These are phyloP conservation scores for Pseudogymnoascus sp. DNA, from an alignment of 2,329 filamentous ascomycete species.

Conservation along the genomic window DNA sequence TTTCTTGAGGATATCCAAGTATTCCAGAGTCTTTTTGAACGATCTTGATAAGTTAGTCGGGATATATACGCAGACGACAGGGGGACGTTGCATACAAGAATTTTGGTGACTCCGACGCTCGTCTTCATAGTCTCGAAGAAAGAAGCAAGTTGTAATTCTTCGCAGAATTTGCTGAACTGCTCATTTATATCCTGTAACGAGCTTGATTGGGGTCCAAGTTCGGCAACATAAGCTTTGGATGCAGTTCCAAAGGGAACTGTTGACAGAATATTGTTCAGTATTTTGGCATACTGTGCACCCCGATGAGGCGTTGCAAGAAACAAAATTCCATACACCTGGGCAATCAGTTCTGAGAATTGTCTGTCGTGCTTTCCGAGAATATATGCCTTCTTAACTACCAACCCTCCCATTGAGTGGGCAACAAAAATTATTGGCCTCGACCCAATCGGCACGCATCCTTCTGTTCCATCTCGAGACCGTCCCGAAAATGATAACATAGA, in stretches of 20 bases:
- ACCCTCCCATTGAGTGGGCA: slow-evolving; percentile 33
- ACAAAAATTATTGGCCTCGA: slow-evolving; percentile 25
- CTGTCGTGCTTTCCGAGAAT: slow-evolving; percentile 23
- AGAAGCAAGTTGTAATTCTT: slow-evolving; percentile 23
- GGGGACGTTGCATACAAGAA: neutral
- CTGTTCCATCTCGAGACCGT: slow-evolving; percentile 9
- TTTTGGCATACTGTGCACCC: slow-evolving; percentile 25
- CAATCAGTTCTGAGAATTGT: slow-evolving; percentile 18
- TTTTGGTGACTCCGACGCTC: slow-evolving; percentile 20
- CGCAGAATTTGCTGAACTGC: slow-evolving; percentile 28
- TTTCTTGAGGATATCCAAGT: slow-evolving; percentile 35
- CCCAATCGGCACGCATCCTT: neutral
- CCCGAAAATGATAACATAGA: slow-evolving; percentile 12
- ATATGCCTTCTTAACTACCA: slow-evolving; percentile 31
- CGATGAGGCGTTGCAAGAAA: slow-evolving; percentile 34
- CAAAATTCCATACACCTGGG: slow-evolving; percentile 25
- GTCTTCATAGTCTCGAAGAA: slow-evolving; percentile 37
- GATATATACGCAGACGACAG: slow-evolving; percentile 16
- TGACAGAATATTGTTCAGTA: slow-evolving; percentile 22
- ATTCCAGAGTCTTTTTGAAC: slow-evolving; percentile 34
- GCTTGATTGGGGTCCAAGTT: slow-evolving; percentile 30
- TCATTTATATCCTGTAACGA: slow-evolving; percentile 35
- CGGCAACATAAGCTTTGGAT: slow-evolving; percentile 31
- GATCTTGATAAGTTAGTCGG: slow-evolving; percentile 16
- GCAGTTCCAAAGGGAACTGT: neutral